Conservation (phyloP, 208 protist genomes). For the Acanthamoeba lenticulata region DNA sequence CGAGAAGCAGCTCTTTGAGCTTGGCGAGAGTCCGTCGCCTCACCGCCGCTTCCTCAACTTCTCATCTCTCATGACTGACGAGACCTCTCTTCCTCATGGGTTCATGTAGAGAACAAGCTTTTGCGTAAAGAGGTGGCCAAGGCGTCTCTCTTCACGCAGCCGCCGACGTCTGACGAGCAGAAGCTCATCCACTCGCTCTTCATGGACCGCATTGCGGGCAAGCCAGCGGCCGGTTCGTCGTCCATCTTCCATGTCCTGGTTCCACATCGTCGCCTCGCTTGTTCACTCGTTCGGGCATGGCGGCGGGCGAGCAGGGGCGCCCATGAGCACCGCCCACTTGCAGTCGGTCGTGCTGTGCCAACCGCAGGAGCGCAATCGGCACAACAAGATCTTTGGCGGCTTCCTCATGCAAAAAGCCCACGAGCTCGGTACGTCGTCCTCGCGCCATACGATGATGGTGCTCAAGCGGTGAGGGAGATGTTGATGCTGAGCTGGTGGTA, state of each 20-base stretch:
- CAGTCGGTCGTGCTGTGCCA: constrained; percentile 65
- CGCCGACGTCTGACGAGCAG: constrained; percentile 46
- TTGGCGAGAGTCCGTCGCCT: not conserved
- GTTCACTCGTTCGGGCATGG: not conserved
- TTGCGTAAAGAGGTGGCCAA: constrained; percentile 42
- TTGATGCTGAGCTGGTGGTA: not conserved
- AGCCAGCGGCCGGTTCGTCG: not conserved
- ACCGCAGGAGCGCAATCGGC: constrained; percentile 50
- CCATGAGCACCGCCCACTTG: not conserved
- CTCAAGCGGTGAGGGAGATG: not conserved
- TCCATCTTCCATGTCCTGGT: not conserved
- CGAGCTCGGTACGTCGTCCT: constrained; percentile 65
- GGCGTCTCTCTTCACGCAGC: constrained; percentile 7
- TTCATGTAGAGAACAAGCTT: constrained; percentile 22
- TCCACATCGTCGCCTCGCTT: not conserved
- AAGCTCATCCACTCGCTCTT: constrained; percentile 57
- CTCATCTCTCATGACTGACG: not conserved
- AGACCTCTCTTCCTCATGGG: not conserved
- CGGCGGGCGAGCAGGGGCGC: not conserved
- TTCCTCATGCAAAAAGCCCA: constrained; percentile 71
- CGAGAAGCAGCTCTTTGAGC: constrained; percentile 53
- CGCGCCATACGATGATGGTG: no score
- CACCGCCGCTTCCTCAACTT: not conserved
- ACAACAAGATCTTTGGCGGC: constrained; percentile 74
- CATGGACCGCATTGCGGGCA: not conserved